Evolutionary conservation across 768 basidiomycete genomes (phyloP), one percentile per base, ranked within the genome.

Genomic region (Boletus patriciae): DNA sequence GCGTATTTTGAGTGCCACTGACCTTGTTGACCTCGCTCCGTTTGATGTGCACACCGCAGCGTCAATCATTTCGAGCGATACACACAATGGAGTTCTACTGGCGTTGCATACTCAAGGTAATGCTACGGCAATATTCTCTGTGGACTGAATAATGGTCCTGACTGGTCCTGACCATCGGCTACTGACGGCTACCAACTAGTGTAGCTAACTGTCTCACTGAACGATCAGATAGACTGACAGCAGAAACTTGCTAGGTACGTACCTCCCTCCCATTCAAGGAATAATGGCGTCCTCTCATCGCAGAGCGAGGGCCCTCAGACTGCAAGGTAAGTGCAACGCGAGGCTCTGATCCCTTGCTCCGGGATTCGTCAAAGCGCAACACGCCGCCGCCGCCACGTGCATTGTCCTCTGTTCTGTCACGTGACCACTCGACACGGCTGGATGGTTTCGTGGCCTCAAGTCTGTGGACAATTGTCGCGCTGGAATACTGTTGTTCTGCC

Each of bases 401-500:
- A 41, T 36, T 37, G 25, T 25, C 23, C 25, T 44, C 29, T 11
- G 15, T 38, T 38, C 10, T 16, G 23, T 11, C 60, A 38, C 44
- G 50, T 41, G 41, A 6, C 23, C 25, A 23, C 16, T 29, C 27
- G n/a, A 27, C 27, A 36, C 11, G 16, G 23, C 13, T 25, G 13
- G 34, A 13, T 18, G 43, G 18, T n/a, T 23, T 23, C 36, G 23
- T 16, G 29, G 29, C 4, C 18, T 31, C 27, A 29, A 23, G 10
- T 1, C 2, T 36, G 62, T 61, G 44, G 34, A 61, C 51, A 56
- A 60, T 44, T 34, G 41, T 19, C 25, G 34, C 25, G 19, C 15
- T 50, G 52, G 48, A 51, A 49, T 42, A 23, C 2, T 44, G 47
- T 38, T 46, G 45, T 55, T 48, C 37, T 37, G n/a, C 18, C 33